Evolutionary conservation across 192 early-diverging fungal genomes (phyloP).

Genomic region (Powellomyces hirtus): DNA sequence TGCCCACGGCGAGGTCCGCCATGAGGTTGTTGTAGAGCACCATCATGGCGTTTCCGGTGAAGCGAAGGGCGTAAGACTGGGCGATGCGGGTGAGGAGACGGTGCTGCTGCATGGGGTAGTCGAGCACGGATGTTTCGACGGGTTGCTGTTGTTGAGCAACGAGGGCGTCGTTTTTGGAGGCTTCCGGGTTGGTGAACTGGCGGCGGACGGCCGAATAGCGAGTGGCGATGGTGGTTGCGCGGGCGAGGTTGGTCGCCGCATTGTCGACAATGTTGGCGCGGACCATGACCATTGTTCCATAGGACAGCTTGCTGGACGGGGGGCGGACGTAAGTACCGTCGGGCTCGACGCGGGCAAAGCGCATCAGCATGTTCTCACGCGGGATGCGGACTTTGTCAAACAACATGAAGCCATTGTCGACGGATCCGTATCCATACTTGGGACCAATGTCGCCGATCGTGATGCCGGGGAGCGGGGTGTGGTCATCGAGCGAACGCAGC

Average conservation of each 20-base stretch:
- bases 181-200: slow-evolving; percentile 17
- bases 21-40: slow-evolving; percentile 1
- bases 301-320: slow-evolving; percentile 69
- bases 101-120: slow-evolving; percentile 19
- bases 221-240: slow-evolving; percentile 16
- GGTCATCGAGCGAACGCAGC: slow-evolving; percentile 71
- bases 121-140: slow-evolving; percentile 11
- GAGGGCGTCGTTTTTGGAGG: slow-evolving; percentile 10
- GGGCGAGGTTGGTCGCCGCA: slow-evolving; percentile 16
- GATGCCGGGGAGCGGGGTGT: slow-evolving; percentile 71
- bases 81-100: slow-evolving; percentile 17
- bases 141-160: neutral
- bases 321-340: slow-evolving; percentile 73
- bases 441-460: slow-evolving; percentile 86
- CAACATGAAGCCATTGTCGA: slow-evolving; percentile 85
- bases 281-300: slow-evolving; percentile 83
- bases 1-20: slow-evolving; percentile 2
- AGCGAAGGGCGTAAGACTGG: slow-evolving; percentile 15
- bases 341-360: slow-evolving; percentile 67
- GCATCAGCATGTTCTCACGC: slow-evolving; percentile 71
- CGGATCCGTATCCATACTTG: slow-evolving; percentile 82
- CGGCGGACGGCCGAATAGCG: slow-evolving; percentile 25
- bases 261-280: slow-evolving; percentile 69
- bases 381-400: slow-evolving; percentile 81
- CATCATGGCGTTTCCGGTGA: slow-evolving; percentile 19